These are phyloP conservation scores for Rubroboletus pulcherrimus DNA, from an alignment of 768 basidiomycete species.

Conservation along the genomic window DNA sequence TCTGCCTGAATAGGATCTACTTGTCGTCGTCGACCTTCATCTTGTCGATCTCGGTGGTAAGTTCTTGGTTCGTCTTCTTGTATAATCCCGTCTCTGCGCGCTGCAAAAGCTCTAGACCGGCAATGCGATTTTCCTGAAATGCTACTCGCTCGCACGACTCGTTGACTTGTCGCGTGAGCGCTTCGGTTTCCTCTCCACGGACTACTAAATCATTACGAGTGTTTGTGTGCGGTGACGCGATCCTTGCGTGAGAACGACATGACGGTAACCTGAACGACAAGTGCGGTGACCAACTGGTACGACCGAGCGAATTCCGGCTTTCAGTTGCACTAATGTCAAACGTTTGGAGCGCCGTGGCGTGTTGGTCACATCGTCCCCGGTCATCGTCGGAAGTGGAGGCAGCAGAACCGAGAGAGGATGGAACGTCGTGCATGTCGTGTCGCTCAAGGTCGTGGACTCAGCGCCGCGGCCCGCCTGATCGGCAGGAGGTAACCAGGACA, in stretches of 20 bases:
- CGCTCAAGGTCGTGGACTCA: not conserved
- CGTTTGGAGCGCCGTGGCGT: not conserved
- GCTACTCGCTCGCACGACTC: conserved; percentile 7
- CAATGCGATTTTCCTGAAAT: conserved; percentile 13
- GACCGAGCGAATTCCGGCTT: conserved; percentile 1
- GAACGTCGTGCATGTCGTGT: not conserved
- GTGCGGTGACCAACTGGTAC: not conserved
- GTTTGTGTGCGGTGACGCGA: conserved; percentile 6
- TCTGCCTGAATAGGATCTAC: conserved; percentile 5
- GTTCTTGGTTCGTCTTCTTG: conserved; percentile 9
- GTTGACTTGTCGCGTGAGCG: conserved; percentile 6
- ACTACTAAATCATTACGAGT: no score
- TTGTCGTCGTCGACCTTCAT: conserved; percentile 3
- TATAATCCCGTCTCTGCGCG: not conserved
- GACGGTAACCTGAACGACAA: conserved; percentile 2
- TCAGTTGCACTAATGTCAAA: conserved; percentile 4
- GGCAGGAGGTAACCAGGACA: not conserved
- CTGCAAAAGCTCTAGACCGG: conserved; percentile 6
- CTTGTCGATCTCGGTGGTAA: conserved; percentile 4
- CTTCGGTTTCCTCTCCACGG: not conserved
- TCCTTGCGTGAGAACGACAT: conserved; percentile 15
- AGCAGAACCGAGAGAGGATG: not conserved
- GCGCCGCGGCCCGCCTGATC: no score
- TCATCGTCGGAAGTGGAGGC: not conserved
- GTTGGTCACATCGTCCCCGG: not conserved